These are phyloP conservation scores for Penicillium diatomitis DNA, from an alignment of 495 filamentous ascomycete species.

Conservation along the genomic window DNA sequence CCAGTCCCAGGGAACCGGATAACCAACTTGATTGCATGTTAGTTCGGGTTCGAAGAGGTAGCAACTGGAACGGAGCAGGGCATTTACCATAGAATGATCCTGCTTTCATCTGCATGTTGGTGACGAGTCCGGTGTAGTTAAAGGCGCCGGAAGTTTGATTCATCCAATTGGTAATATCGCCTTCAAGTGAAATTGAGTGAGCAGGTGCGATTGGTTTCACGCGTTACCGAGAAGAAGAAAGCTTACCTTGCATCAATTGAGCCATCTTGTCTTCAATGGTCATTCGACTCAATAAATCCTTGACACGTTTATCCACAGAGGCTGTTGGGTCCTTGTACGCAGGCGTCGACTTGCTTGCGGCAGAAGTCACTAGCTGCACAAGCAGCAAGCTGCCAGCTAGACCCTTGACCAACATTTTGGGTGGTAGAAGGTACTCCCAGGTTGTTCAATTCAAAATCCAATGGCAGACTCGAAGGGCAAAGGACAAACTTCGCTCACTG, in stretches of 20 bases:
- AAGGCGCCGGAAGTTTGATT: constrained; percentile 46
- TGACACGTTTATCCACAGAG: constrained; percentile 50
- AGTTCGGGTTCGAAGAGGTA: not conserved
- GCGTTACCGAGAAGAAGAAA: too few relatives aligned
- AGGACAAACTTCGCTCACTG: too few relatives aligned
- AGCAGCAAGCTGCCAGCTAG: constrained; percentile 23
- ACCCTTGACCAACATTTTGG: constrained; percentile 17
- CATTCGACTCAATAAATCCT: constrained; percentile 58
- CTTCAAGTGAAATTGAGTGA: constrained; percentile 14
- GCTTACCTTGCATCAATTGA: constrained; percentile 52
- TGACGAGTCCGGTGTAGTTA: constrained; percentile 54
- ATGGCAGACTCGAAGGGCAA: too few relatives aligned
- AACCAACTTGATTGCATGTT: constrained; percentile 39
- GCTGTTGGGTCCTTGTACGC: constrained; percentile 56
- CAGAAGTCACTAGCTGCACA: constrained; percentile 18
- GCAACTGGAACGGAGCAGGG: too few relatives aligned
- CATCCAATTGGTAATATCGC: constrained; percentile 64
- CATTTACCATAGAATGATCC: constrained; percentile 51
- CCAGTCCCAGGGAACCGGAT: constrained; percentile 52
- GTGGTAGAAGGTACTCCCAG: not conserved
- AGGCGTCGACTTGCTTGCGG: constrained; percentile 13
- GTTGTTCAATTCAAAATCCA: too few relatives aligned
- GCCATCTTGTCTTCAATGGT: constrained; percentile 60
- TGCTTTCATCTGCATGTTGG: constrained; percentile 52
- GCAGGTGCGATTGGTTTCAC: not conserved